Percentiles rank a stretch among this genome's conserved stretches.
phyloP scores from a whole-genome alignment of 2,329 filamentous ascomycete species.

The Aspergillus sp. region DNA sequence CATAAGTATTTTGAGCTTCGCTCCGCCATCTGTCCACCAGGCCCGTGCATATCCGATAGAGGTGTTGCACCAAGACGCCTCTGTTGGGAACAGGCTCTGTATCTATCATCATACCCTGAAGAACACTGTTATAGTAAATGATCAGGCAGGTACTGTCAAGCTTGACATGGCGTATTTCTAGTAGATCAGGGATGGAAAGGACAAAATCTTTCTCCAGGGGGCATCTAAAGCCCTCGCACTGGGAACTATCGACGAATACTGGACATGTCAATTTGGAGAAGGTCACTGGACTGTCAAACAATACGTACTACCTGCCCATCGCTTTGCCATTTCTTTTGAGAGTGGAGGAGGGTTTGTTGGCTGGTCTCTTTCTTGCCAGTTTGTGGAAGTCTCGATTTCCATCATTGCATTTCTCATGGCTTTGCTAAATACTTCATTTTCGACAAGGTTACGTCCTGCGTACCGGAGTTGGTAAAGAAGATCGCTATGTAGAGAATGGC shows the following conservation, averaged over 20 bases:
- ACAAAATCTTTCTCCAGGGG: slow-evolving; percentile 9
- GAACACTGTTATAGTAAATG: slow-evolving; percentile 10
- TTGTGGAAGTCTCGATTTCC: slow-evolving; percentile 5
- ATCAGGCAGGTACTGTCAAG: slow-evolving; percentile 8
- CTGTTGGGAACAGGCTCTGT: not conserved
- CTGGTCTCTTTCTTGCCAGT: not conserved
- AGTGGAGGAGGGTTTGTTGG: slow-evolving; percentile 1
- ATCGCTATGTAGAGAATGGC: slow-evolving; percentile 3
- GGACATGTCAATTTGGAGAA: not conserved
- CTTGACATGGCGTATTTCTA: slow-evolving; percentile 10
- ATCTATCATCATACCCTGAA: slow-evolving; percentile 8
- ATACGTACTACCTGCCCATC: slow-evolving; percentile 4
- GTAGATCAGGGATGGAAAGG: slow-evolving; percentile 10
- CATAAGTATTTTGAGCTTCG: slow-evolving; percentile 3
- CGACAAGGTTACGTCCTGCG: slow-evolving; percentile 6
- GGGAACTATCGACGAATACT: slow-evolving; percentile 7
- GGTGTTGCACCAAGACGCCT: slow-evolving; percentile 4
- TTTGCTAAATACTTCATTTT: slow-evolving; percentile 5
- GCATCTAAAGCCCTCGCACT: slow-evolving; percentile 13
- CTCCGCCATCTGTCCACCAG: slow-evolving; percentile 7
- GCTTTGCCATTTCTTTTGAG: slow-evolving; percentile 4
- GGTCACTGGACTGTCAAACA: not conserved
- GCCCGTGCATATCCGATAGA: slow-evolving; percentile 4
- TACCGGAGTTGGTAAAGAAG: slow-evolving; percentile 9
- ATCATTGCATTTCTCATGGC: slow-evolving; percentile 7